Evolutionary conservation across 768 basidiomycete genomes (phyloP).

Genomic region (Suillus paluster): DNA sequence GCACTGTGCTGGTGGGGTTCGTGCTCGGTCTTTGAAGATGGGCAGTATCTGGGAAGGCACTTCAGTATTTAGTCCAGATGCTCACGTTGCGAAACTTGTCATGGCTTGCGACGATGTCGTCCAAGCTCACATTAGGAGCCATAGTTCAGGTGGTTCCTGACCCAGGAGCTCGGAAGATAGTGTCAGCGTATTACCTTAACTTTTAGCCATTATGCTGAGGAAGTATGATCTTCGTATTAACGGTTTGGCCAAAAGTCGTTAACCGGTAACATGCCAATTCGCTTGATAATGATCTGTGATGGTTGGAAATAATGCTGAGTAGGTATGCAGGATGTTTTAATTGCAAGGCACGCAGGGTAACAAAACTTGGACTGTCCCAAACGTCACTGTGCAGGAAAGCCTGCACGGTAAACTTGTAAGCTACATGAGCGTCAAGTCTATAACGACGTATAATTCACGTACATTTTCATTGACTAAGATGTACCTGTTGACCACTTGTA

Average conservation of each 20-base stretch:
- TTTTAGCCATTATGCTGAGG: too few relatives aligned
- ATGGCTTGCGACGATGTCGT: too few relatives aligned
- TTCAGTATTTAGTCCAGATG: too few relatives aligned
- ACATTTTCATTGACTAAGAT: conserved; percentile 35
- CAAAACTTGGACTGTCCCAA: conserved; percentile 2
- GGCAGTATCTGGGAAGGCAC: too few relatives aligned
- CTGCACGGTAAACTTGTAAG: background rate
- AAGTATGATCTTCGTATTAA: too few relatives aligned
- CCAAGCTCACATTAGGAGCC: too few relatives aligned
- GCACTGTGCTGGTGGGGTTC: too few relatives aligned
- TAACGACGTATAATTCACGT: background rate
- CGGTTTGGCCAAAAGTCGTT: background rate
- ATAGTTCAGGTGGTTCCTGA: too few relatives aligned
- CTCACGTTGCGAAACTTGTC: too few relatives aligned
- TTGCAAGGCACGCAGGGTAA: background rate
- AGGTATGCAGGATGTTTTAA: background rate
- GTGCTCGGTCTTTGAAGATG: too few relatives aligned
- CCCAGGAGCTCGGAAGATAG: too few relatives aligned
- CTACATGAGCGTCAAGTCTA: background rate
- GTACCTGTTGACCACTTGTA: conserved; percentile 71
- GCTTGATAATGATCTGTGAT: background rate
- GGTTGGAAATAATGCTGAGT: background rate
- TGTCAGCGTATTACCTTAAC: too few relatives aligned
- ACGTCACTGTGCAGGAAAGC: background rate
- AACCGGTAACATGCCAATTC: background rate